A percentile compares a stretch with the other conserved stretches of the same genome.
Conservation (phyloP, 495 filamentous ascomycete species). For the Cairneyella variabilis region DNA sequence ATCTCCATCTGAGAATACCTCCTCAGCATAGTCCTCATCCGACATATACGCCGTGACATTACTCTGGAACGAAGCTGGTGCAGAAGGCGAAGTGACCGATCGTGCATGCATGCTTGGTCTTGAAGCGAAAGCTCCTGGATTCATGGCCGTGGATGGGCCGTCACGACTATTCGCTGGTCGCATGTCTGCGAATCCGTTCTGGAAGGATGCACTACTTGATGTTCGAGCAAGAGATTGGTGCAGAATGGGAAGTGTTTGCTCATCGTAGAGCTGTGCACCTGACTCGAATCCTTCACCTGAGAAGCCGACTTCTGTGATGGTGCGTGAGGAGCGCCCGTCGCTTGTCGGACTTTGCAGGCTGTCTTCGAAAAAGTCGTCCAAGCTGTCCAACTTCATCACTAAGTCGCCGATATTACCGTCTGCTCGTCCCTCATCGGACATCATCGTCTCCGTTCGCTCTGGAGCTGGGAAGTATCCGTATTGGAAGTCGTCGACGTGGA, state of each 20-base stretch:
- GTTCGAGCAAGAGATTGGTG: slow-evolving; percentile 74
- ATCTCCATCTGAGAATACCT: slow-evolving; percentile 51
- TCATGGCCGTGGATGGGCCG: slow-evolving; percentile 60
- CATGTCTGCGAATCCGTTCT: slow-evolving; percentile 79
- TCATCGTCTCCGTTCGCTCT: slow-evolving; percentile 82
- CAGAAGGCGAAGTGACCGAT: slow-evolving; percentile 67
- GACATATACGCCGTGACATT: slow-evolving; percentile 52
- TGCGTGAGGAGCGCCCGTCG: slow-evolving; percentile 56
- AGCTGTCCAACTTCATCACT: slow-evolving; percentile 82
- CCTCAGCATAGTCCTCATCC: slow-evolving; percentile 44
- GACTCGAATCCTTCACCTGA: slow-evolving; percentile 58
- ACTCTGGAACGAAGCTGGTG: slow-evolving; percentile 52
- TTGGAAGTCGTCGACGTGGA: slow-evolving; percentile 83
- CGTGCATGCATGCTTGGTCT: slow-evolving; percentile 62
- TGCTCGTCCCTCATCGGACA: slow-evolving; percentile 76
- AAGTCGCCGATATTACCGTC: slow-evolving; percentile 78
- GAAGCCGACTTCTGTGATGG: slow-evolving; percentile 58
- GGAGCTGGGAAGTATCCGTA: slow-evolving; percentile 70
- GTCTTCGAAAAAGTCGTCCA: slow-evolving; percentile 92
- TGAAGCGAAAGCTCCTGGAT: slow-evolving; percentile 49
- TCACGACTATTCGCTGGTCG: slow-evolving; percentile 38
- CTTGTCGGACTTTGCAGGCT: slow-evolving; percentile 48
- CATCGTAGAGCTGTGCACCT: slow-evolving; percentile 86
- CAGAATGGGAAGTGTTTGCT: slow-evolving; percentile 87
- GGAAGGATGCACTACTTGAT: slow-evolving; percentile 73